These are phyloP conservation scores for Nematocida major DNA, from an alignment of 371 early-diverging fungal species.

Conservation along the genomic window DNA sequence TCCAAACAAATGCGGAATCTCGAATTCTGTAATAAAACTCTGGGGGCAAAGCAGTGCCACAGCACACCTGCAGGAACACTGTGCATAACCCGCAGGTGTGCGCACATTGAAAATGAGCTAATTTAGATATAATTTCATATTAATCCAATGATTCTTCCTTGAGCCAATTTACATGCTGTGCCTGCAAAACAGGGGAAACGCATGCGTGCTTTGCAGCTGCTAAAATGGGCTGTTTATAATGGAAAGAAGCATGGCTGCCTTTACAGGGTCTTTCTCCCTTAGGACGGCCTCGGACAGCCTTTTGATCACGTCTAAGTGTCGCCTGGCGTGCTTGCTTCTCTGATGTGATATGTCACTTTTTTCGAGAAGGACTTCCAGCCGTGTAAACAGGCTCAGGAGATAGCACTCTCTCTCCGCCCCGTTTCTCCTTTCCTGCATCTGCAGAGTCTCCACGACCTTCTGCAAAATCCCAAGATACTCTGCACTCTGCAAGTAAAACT, in stretches of 20 bases:
- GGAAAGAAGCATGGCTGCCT: not conserved
- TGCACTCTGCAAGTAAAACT: not conserved
- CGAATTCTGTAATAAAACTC: not conserved
- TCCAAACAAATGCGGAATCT: not conserved
- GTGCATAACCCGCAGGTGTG: too few relatives aligned
- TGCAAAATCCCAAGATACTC: not conserved
- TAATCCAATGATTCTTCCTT: too few relatives aligned
- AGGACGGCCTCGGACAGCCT: not conserved
- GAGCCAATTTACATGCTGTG: too few relatives aligned
- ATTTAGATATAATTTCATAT: too few relatives aligned
- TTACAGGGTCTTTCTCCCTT: not conserved
- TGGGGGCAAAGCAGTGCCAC: not conserved
- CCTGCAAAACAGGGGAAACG: too few relatives aligned
- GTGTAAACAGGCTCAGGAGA: not conserved
- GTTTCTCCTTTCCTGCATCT: constrained; percentile 3
- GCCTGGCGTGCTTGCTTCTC: not conserved
- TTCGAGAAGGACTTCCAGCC: not conserved
- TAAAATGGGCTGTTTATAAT: constrained; percentile 3
- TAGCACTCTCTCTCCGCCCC: constrained; percentile 11
- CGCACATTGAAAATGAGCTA: too few relatives aligned
- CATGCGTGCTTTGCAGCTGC: too few relatives aligned
- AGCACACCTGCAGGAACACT: not conserved
- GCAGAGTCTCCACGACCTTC: constrained; percentile 1
- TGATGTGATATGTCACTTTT: not conserved
- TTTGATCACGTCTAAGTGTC: not conserved